Conservation (phyloP, 2,329 filamentous ascomycete species). For the Exophiala dermatitidis region DNA sequence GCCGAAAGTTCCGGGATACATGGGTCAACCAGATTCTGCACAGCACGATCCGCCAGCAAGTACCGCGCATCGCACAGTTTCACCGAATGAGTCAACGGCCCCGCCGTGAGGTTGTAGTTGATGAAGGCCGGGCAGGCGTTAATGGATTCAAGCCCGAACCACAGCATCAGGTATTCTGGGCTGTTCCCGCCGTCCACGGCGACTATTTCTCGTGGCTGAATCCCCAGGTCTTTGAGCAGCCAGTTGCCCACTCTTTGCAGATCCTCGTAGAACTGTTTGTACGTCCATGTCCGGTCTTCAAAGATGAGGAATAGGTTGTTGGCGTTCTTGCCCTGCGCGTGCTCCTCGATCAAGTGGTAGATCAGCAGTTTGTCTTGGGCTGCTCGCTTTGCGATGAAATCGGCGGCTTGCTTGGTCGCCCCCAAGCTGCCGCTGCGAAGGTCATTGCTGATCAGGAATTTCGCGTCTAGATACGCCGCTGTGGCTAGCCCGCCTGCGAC, state of each 20-base stretch:
- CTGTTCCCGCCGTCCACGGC: constrained; percentile 62
- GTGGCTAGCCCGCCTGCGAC: constrained; percentile 34
- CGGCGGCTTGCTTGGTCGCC: constrained; percentile 10
- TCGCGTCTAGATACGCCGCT: constrained; percentile 61
- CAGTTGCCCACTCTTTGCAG: constrained; percentile 56
- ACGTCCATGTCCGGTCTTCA: constrained; percentile 54
- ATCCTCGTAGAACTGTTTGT: constrained; percentile 47
- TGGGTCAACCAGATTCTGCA: constrained; percentile 39
- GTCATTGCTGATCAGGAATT: constrained; percentile 61
- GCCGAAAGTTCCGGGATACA: constrained; percentile 52
- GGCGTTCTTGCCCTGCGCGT: constrained; percentile 46
- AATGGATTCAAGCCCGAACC: constrained; percentile 58
- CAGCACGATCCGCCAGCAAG: constrained; percentile 54
- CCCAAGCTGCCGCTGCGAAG: constrained; percentile 41
- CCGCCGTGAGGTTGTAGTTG: constrained; percentile 55
- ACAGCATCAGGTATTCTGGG: constrained; percentile 59
- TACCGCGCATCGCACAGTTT: constrained; percentile 50
- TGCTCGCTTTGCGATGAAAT: constrained; percentile 32
- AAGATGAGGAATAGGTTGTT: constrained; percentile 60
- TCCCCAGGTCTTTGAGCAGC: constrained; percentile 49
- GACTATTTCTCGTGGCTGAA: constrained; percentile 55
- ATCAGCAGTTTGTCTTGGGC: constrained; percentile 50
- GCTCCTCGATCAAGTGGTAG: constrained; percentile 61
- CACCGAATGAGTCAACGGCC: constrained; percentile 59
- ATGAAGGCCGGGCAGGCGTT: constrained; percentile 63